phyloP scores from a whole-genome alignment of 495 filamentous ascomycete species.

The Penicillium bovifimosum region DNA sequence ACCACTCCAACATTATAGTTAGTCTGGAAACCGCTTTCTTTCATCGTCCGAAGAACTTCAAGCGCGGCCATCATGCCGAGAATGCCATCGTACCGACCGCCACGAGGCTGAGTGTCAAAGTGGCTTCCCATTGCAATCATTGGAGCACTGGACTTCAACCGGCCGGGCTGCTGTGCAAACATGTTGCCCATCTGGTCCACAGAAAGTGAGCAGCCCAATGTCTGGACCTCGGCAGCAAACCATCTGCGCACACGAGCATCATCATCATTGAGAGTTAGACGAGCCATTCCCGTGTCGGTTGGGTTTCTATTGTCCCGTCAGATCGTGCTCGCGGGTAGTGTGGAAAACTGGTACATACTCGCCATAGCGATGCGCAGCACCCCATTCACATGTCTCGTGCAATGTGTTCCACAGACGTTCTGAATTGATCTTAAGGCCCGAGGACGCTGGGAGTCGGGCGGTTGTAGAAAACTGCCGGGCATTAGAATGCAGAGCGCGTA shows the following conservation, averaged over 20 bases:
- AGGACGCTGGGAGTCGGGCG: conserved; percentile 9
- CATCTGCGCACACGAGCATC: conserved; percentile 66
- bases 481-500: conserved; percentile 8
- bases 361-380: conserved; percentile 27
- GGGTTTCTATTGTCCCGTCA: conserved; percentile 11
- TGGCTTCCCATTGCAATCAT: conserved; percentile 46
- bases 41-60: conserved; percentile 61
- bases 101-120: conserved; percentile 59
- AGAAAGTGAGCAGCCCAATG: conserved; percentile 54
- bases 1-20: conserved; percentile 61
- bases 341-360: conserved; percentile 17
- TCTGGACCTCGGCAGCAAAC: conserved; percentile 58
- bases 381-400: conserved; percentile 34
- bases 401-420: conserved; percentile 31
- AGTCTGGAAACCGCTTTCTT: conserved; percentile 58
- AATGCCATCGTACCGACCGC: conserved; percentile 69
- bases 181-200: conserved; percentile 66
- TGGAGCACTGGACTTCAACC: conserved; percentile 29
- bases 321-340: background rate
- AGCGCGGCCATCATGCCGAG: conserved; percentile 63
- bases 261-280: conserved; percentile 57
- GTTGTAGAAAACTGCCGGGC: conserved; percentile 15
- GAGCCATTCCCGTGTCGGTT: conserved; percentile 54
- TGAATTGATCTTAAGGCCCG: conserved; percentile 30
- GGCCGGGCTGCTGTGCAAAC: conserved; percentile 58